Percentiles rank a stretch among this genome's conserved stretches.
Conservation (phyloP, 225 moss, liverwort and hornwort genomes). For the Pseudisothecium myosuroides region DNA sequence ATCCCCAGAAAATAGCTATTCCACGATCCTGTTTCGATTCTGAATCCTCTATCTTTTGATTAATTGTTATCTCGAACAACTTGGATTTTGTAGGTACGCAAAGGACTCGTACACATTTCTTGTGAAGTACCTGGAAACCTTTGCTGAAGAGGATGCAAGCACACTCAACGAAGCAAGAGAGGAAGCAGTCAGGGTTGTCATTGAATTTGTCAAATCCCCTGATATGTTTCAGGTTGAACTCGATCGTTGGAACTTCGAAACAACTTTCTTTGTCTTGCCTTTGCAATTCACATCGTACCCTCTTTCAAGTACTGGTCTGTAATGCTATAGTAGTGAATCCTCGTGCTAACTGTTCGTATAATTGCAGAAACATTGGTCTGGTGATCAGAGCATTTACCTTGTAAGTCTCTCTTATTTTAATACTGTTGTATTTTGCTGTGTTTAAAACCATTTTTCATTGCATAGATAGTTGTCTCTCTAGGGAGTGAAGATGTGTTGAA, state of each 20-base stretch:
- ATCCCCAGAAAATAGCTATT: not conserved
- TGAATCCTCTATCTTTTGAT: not conserved
- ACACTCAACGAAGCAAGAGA: constrained; percentile 83
- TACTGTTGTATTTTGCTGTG: not conserved
- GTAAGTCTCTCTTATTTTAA: constrained; percentile 11
- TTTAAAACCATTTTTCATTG: not conserved
- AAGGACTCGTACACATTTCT: constrained; percentile 88
- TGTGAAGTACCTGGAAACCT: constrained; percentile 77
- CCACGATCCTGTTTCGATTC: not conserved
- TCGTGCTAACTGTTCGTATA: not conserved
- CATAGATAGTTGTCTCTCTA: not conserved
- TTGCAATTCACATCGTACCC: not conserved
- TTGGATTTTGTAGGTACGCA: not conserved
- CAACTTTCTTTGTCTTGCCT: not conserved
- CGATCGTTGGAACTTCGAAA: not conserved
- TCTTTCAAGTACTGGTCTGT: not conserved
- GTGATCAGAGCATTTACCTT: constrained; percentile 54
- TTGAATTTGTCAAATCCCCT: constrained; percentile 88
- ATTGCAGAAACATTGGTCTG: constrained; percentile 56
- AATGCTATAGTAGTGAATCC: not conserved
- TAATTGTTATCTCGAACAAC: not conserved
- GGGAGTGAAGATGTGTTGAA: not conserved
- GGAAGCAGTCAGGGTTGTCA: constrained; percentile 77
- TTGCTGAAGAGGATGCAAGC: constrained; percentile 70
- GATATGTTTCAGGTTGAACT: constrained; percentile 79